Evolutionary conservation across 2,329 filamentous ascomycete genomes (phyloP), one percentile per base, ranked within the genome.

Genomic region (Sarocladiaceae sp.): DNA sequence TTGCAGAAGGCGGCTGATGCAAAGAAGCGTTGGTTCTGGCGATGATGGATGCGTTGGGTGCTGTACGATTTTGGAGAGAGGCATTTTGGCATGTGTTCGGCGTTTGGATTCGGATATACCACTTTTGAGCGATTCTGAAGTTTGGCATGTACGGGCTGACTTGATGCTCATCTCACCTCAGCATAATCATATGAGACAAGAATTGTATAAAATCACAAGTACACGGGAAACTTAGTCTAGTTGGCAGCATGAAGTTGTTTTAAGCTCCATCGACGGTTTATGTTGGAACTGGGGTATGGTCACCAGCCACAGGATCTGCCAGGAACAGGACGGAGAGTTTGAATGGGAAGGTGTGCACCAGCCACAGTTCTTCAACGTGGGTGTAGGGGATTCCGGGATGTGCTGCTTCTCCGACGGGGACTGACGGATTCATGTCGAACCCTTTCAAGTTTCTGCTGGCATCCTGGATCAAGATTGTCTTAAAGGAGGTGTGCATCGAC

Each of bases 1-100:
- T 67, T 72, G 69, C 71, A 75, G 60, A 79, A 78, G 67, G 57
- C 62, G 18, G 64, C 61, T 22, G 58, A 58, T 31, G 71, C 66
- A 58, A 70, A 66, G 58, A 66, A 60, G 55, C 64, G 66, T 58
- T 69, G 62, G 62, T 59, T 40, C 23, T 37, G 36, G 23, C 29
- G 39, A 22, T 47, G 26, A 26, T 17, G 25, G 28, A 37, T 20
- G 28, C 22, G 26, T 33, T 8, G 36, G 17, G 20, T n/a, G 13
- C 47, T 50, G 47, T 36, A 50, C 18, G 47, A 36, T 36, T 48
- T 48, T 33, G 22, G 4, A 15, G 11, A n/a, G 25, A 10, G 28
- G 22, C 4, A 4, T 42, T 42, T 23, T 8, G 26, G 44, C 44
- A 48, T 33, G 13, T 17, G n/a, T 20, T 4, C 18, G 23, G 44